Percentiles rank a stretch among this genome's conserved stretches.
phyloP scores from a whole-genome alignment of 345 rosid species.

The Syzygium jambos region DNA sequence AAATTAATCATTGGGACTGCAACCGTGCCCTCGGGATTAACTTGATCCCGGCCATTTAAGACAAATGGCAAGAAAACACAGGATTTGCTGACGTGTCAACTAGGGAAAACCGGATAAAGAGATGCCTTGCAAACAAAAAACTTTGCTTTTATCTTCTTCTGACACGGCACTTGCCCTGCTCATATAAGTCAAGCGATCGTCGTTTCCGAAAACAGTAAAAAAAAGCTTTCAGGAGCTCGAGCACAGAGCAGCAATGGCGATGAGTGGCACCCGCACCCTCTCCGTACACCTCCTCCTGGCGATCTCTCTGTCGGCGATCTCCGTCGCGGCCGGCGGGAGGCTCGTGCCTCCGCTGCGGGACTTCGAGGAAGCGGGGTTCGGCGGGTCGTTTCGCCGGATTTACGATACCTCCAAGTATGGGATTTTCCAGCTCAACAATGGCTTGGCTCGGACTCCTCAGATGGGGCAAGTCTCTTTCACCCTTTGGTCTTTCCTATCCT shows the following conservation, averaged over 20 bases:
- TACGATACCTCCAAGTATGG: constrained; percentile 79
- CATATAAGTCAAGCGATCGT: not conserved
- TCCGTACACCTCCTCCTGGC: constrained; percentile 1
- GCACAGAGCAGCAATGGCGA: constrained; percentile 4
- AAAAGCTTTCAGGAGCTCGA: not conserved
- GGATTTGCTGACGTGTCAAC: not conserved
- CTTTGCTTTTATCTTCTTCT: not conserved
- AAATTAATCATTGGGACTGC: not conserved
- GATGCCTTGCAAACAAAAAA: not conserved
- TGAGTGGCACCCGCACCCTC: not conserved
- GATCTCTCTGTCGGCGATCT: constrained; percentile 14
- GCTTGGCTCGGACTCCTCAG: constrained; percentile 83
- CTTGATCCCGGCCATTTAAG: not conserved
- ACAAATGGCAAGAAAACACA: not conserved
- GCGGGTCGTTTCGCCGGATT: constrained; percentile 32
- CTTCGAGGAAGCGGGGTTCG: constrained; percentile 16
- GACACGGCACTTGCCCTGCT: not conserved
- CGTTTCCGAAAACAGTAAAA: not conserved
- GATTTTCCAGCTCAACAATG: constrained; percentile 69
- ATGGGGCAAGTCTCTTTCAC: constrained; percentile 59
- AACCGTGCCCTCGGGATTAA: not conserved
- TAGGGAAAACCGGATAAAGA: not conserved
- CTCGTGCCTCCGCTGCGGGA: constrained; percentile 32
- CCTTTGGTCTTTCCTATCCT: not conserved
- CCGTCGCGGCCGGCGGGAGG: constrained; percentile 29